These are phyloP conservation scores for Stagonosporopsis tanaceti DNA, from an alignment of 2,329 filamentous ascomycete species.

Conservation along the genomic window DNA sequence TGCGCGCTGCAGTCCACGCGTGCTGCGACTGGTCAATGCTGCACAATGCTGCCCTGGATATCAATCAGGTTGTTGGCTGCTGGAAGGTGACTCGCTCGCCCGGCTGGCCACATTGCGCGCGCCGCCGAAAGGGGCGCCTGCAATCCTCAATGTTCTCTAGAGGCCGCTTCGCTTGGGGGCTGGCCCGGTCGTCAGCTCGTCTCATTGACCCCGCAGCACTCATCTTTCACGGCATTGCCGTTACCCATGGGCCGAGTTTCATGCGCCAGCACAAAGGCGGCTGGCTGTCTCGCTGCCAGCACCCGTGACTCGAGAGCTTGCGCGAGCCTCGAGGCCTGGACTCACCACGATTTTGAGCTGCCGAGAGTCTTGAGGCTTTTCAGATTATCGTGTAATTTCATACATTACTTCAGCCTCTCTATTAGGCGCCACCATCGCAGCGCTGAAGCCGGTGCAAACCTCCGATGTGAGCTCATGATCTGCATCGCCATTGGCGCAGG, in stretches of 20 bases:
- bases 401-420: background rate
- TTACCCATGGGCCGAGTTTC: slow-evolving; percentile 16
- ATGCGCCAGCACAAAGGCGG: slow-evolving; percentile 15
- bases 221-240: slow-evolving; percentile 14
- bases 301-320: slow-evolving; percentile 6
- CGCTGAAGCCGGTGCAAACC: background rate
- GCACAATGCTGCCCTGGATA: slow-evolving; percentile 19
- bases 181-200: slow-evolving; percentile 18
- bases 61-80: slow-evolving; percentile 14
- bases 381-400: background rate
- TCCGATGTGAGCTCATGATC: slow-evolving; percentile 10
- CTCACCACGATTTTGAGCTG: background rate
- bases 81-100: slow-evolving; percentile 18
- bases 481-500: slow-evolving; percentile 9
- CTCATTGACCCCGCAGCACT: slow-evolving; percentile 22
- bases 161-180: slow-evolving; percentile 11
- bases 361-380: background rate
- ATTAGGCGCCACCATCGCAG: no score
- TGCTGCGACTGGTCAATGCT: slow-evolving; percentile 19
- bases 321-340: slow-evolving; percentile 3
- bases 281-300: slow-evolving; percentile 15
- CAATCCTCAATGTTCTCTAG: slow-evolving; percentile 17
- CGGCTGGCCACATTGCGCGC: slow-evolving; percentile 10
- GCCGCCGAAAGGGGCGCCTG: slow-evolving; percentile 18
- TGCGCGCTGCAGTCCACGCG: slow-evolving; percentile 16